Conservation (phyloP, 2,329 filamentous ascomycete species). For the Claviceps spartinae region DNA sequence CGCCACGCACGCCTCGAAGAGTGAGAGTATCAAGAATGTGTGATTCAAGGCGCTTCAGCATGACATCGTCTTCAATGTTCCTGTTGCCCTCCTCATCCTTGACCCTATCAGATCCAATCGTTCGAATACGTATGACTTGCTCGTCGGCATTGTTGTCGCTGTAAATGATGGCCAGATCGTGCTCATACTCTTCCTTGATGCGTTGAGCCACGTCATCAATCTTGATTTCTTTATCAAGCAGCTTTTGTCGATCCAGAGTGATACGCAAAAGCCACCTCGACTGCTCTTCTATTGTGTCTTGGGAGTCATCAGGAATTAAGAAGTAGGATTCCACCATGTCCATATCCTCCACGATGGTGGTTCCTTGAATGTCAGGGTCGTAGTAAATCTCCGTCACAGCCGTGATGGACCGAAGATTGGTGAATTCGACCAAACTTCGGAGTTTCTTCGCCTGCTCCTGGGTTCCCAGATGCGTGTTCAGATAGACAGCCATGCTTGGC, state of each 20-base stretch:
- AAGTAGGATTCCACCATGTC: slow-evolving; percentile 98
- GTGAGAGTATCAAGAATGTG: slow-evolving; percentile 86
- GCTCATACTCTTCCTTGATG: slow-evolving; percentile 79
- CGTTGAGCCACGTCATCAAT: slow-evolving; percentile 82
- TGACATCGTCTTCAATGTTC: slow-evolving; percentile 70
- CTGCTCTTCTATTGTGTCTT: slow-evolving; percentile 52
- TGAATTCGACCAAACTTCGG: slow-evolving; percentile 86
- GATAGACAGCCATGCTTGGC: slow-evolving; percentile 87
- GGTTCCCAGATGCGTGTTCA: slow-evolving; percentile 48
- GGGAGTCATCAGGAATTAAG: slow-evolving; percentile 70
- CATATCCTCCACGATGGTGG: slow-evolving; percentile 72
- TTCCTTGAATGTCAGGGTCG: slow-evolving; percentile 77
- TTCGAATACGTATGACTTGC: slow-evolving; percentile 84
- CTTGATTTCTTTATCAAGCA: slow-evolving; percentile 85
- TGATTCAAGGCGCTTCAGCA: slow-evolving; percentile 81
- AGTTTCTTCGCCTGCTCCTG: slow-evolving; percentile 76
- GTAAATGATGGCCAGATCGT: slow-evolving; percentile 83
- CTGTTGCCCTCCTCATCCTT: slow-evolving; percentile 55
- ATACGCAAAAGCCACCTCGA: slow-evolving; percentile 94
- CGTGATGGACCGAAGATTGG: slow-evolving; percentile 81
- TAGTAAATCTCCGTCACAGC: slow-evolving; percentile 94
- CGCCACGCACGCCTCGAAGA: slow-evolving; percentile 76
- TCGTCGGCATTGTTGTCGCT: slow-evolving; percentile 96
- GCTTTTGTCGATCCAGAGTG: slow-evolving; percentile 80
- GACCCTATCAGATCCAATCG: slow-evolving; percentile 54